Conservation (phyloP, 331 rosid genomes). For the Malus hybrid region DNA sequence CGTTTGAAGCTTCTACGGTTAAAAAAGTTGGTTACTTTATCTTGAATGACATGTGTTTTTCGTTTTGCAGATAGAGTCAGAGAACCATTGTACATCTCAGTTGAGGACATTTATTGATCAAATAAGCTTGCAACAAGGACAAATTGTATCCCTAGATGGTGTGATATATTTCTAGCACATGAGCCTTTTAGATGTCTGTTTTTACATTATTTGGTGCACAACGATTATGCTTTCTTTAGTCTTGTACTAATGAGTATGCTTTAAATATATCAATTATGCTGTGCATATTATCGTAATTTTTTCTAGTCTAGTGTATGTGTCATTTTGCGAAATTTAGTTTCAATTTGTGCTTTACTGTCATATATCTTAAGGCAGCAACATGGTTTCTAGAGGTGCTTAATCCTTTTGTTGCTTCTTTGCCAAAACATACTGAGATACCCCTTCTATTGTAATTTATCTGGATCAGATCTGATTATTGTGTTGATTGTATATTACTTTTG, state of each 20-base stretch:
- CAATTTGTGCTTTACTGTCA: too few relatives aligned
- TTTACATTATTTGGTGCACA: neutral
- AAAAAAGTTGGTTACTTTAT: neutral
- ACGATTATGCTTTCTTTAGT: neutral
- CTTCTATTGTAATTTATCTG: neutral
- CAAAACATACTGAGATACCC: neutral
- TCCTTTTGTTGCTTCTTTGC: neutral
- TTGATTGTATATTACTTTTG: neutral
- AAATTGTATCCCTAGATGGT: conserved; percentile 70
- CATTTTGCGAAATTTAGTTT: too few relatives aligned
- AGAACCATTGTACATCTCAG: conserved; percentile 70
- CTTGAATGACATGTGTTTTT: neutral
- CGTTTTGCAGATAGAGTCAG: conserved; percentile 62
- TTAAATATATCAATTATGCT: neutral
- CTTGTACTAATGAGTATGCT: neutral
- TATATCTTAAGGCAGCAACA: too few relatives aligned
- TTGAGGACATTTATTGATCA: conserved; percentile 70
- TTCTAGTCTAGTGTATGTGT: neutral
- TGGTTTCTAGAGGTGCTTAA: neutral
- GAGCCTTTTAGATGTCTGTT: neutral
- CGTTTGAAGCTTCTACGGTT: neutral
- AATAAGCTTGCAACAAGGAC: conserved; percentile 86
- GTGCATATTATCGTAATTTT: neutral
- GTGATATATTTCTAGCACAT: neutral
- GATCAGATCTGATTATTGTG: neutral